A percentile compares a stretch with the other conserved stretches of the same genome.
phyloP scores from a whole-genome alignment of 2,329 filamentous ascomycete species.

The Fusarium udum region DNA sequence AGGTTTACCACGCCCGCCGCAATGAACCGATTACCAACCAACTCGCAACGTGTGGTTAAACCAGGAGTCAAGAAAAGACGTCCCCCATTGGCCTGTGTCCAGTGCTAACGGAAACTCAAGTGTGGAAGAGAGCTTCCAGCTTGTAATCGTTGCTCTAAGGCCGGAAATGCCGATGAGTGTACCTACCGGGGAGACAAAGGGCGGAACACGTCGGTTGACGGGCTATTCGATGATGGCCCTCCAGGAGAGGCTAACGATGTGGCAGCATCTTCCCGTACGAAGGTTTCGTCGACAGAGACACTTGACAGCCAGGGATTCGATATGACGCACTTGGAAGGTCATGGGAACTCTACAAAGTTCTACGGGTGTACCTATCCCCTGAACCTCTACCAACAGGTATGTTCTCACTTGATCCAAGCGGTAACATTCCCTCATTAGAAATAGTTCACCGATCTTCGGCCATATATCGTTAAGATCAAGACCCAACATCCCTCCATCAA shows the following conservation, averaged over 20 bases:
- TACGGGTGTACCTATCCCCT: neutral
- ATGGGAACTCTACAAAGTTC: neutral
- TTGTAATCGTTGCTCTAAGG: neutral
- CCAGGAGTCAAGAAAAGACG: neutral
- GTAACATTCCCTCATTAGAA: neutral
- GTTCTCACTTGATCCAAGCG: fast-evolving
- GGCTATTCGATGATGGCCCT: fast-evolving
- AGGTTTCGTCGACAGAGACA: neutral
- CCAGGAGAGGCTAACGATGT: fast-evolving
- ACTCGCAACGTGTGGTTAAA: neutral
- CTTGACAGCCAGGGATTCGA: neutral
- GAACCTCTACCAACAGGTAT: neutral
- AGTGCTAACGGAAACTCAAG: neutral
- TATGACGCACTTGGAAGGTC: neutral
- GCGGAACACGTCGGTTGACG: neutral
- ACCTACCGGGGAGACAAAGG: neutral
- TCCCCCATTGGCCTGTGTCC: neutral
- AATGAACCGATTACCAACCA: neutral
- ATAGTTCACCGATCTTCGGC: neutral
- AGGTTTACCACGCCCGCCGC: too few species aligned
- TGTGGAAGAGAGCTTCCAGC: neutral
- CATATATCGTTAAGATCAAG: neutral
- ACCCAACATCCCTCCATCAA: neutral
- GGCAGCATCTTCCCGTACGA: neutral
- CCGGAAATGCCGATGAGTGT: neutral